Evolutionary conservation across 495 filamentous ascomycete species (phyloP), one percentile per base, ranked within the genome.

Genomic region (Baudoinia panamericana): DNA sequence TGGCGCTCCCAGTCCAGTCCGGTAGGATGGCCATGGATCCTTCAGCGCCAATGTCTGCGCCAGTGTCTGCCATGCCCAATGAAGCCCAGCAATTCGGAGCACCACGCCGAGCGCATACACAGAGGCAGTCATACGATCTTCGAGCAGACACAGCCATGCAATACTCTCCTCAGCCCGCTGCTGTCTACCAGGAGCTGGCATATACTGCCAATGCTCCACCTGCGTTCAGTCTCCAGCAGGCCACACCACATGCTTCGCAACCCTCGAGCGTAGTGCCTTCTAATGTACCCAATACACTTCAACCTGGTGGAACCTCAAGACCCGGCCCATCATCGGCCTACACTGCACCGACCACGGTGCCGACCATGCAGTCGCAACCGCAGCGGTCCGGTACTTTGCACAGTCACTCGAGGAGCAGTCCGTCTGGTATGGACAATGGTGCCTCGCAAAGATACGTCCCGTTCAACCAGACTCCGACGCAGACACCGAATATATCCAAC

Each of bases 331-430:
- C 82, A 36, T 72, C 81, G 17, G 64, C 73, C 47, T 84, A 82
- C 59, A 80, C 82, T 5, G 78, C 81, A 7, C 76, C 75, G 5
- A 67, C 78, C 11, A 68, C 68, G 9, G 54, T 87, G 33, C 80
- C 86, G 28, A 80, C 79, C 33, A 68, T 84, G 57, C 72, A 77
- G 28, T 77, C 78, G 69, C 38, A 45, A 35, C 16, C 33, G 5
- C 35, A 68, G 69, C 79, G 84, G 41, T 67, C 79, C 48, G 78
- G 76, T 46, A 74, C 82, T 45, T 65, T 72, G 21, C 76, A 80
- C 52, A 64, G 60, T 43, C 84, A 93, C 60, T 86, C 86, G 29
- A 70, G 83, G 40, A 92, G 84, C 26, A 93, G 84, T 56, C 86
- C 86, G 18, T 76, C 80, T 2, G 79, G 81, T 25, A 75, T 86